Percentiles rank a stretch among this genome's conserved stretches.
Evolutionary conservation across 164 flowering plant species (phyloP).

Genomic region (Hamamelis virginiana): DNA sequence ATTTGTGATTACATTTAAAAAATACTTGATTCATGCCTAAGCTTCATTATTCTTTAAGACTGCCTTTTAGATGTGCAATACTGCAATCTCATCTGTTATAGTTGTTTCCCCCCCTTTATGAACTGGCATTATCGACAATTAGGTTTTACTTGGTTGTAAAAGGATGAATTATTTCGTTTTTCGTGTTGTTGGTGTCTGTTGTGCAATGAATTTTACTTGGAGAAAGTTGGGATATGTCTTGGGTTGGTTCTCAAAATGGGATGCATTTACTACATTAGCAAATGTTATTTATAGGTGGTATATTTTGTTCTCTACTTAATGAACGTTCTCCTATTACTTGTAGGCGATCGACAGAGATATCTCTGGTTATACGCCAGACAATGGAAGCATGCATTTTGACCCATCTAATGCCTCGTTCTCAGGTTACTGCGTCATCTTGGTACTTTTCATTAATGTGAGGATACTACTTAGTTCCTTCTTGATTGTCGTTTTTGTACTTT

Average conservation of each 20-base stretch:
- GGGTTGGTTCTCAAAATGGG: neutral
- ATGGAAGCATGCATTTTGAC: slow-evolving; percentile 97
- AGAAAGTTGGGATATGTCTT: too few relatives aligned
- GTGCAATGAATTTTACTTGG: too few relatives aligned
- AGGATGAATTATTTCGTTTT: too few relatives aligned
- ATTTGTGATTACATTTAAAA: too few relatives aligned
- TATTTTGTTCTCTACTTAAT: neutral
- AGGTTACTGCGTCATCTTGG: slow-evolving; percentile 38
- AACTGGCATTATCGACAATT: too few relatives aligned
- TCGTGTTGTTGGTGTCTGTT: too few relatives aligned
- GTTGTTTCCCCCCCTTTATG: too few relatives aligned
- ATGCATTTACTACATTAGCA: neutral
- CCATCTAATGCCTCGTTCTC: slow-evolving; percentile 90
- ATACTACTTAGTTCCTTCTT: neutral
- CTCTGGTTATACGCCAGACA: slow-evolving; percentile 92
- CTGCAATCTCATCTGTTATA: too few relatives aligned
- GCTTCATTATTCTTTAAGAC: too few relatives aligned
- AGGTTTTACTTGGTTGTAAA: too few relatives aligned
- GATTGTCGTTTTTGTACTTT: slow-evolving; percentile 13
- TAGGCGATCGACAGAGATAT: slow-evolving; percentile 93
- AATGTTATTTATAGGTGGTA: neutral
- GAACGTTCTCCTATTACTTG: slow-evolving; percentile 12
- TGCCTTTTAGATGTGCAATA: too few relatives aligned
- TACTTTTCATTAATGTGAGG: neutral
- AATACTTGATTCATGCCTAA: too few relatives aligned